Percentiles rank a stretch among this genome's conserved stretches.
phyloP scores from a whole-genome alignment of 169 alveolate genomes.

The Babesia bigemina region DNA sequence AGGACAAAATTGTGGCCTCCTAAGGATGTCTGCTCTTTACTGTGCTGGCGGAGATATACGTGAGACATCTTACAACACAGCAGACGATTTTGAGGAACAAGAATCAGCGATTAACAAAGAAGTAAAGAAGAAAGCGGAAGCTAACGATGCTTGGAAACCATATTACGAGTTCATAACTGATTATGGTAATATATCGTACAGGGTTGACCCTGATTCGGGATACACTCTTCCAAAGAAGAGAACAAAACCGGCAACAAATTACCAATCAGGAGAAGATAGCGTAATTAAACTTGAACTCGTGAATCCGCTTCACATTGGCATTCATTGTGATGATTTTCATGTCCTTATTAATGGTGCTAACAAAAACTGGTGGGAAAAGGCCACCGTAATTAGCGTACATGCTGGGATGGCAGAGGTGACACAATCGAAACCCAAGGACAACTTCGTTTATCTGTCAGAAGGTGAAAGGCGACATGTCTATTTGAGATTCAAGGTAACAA shows the following conservation, averaged over 20 bases:
- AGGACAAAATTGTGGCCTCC: constrained; percentile 39
- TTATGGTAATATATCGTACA: constrained; percentile 35
- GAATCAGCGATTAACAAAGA: constrained; percentile 14
- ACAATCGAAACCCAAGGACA: constrained; percentile 15
- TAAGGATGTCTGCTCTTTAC: neutral
- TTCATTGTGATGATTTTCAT: constrained; percentile 56
- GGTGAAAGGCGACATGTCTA: constrained; percentile 34
- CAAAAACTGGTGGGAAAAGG: constrained; percentile 40
- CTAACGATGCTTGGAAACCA: constrained; percentile 18
- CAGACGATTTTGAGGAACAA: constrained; percentile 23
- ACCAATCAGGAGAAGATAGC: neutral
- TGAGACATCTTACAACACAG: constrained; percentile 6
- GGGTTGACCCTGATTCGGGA: constrained; percentile 20
- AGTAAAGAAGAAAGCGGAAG: constrained; percentile 15
- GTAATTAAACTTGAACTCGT: constrained; percentile 29
- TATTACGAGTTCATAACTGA: constrained; percentile 25
- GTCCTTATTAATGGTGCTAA: constrained; percentile 22
- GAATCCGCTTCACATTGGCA: constrained; percentile 53
- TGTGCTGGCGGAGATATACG: neutral
- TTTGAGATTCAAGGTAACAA: constrained; percentile 33
- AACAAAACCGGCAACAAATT: neutral
- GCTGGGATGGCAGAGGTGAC: neutral
- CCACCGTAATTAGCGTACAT: neutral
- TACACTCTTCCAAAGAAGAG: constrained; percentile 25
- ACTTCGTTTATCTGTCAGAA: constrained; percentile 31